phyloP scores from a whole-genome alignment of 345 rosid species.

The Camelina neglecta region DNA sequence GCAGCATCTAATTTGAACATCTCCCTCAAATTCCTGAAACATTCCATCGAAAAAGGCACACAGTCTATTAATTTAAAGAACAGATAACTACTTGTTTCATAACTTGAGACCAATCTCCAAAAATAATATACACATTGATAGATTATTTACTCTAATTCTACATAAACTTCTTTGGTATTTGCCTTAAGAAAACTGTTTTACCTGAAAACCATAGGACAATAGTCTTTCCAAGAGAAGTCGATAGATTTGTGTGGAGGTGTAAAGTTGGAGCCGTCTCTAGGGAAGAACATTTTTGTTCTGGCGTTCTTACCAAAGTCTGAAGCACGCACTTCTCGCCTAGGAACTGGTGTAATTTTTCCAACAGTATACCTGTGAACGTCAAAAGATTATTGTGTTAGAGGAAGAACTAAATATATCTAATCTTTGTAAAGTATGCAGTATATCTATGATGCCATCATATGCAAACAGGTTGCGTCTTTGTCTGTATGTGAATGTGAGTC shows the following conservation, averaged over 20 bases:
- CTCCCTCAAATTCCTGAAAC: constrained; percentile 88
- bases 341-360: constrained; percentile 96
- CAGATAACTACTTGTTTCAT: background rate
- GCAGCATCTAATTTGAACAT: constrained; percentile 98
- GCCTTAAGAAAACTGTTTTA: constrained; percentile 39
- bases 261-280: constrained; percentile 78
- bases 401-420: background rate
- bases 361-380: constrained; percentile 83
- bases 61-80: constrained; percentile 11
- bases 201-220: constrained; percentile 99
- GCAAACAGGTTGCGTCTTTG: constrained; percentile 22
- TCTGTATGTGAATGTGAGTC: background rate
- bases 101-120: background rate
- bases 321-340: constrained; percentile 80
- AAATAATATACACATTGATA: background rate
- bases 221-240: constrained; percentile 94
- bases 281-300: constrained; percentile 91
- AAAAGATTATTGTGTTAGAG: constrained; percentile 34
- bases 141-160: background rate
- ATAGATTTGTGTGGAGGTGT: constrained; percentile 92
- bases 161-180: constrained; percentile 27
- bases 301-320: constrained; percentile 96
- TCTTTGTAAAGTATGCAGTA: constrained; percentile 21
- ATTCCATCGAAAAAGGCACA: constrained; percentile 9
- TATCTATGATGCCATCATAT: constrained; percentile 14